Conservation (phyloP, 345 rosid species). For the Murraya paniculata region DNA sequence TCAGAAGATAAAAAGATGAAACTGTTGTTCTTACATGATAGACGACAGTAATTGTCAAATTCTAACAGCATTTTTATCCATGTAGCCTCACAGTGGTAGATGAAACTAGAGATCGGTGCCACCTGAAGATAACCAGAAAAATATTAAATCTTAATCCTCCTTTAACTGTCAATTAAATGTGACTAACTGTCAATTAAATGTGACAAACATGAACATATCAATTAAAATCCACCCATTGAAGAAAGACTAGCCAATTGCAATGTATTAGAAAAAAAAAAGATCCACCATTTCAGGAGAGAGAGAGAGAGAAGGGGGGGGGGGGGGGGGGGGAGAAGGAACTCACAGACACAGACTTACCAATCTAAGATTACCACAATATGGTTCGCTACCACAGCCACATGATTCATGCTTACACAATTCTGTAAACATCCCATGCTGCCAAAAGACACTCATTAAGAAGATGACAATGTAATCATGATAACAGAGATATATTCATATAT, state of each 20-base stretch:
- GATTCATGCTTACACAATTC: constrained; percentile 64
- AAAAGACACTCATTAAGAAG: constrained; percentile 23
- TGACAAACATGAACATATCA: background rate
- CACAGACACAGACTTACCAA: constrained; percentile 44
- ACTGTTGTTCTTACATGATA: constrained; percentile 15
- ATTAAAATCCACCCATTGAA: too few relatives aligned
- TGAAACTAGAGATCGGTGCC: constrained; percentile 60
- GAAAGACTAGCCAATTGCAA: constrained; percentile 6
- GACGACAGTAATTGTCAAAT: constrained; percentile 19
- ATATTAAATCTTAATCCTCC: constrained; percentile 4
- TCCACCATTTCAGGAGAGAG: too few relatives aligned
- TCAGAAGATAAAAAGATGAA: constrained; percentile 23
- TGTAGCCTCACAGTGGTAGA: constrained; percentile 50
- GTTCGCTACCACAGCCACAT: constrained; percentile 49
- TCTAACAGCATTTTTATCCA: constrained; percentile 34
- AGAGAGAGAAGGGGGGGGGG: too few relatives aligned
- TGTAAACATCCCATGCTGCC: constrained; percentile 62
- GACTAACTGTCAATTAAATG: background rate
- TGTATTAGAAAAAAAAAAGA: background rate
- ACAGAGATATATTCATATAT: constrained; percentile 15
- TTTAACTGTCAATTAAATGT: background rate
- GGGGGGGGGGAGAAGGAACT: too few relatives aligned
- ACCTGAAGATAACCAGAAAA: constrained; percentile 43
- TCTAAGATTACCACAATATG: constrained; percentile 45
- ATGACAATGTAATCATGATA: constrained; percentile 9